Evolutionary conservation across 2,329 filamentous ascomycete species (phyloP).

Genomic region (Talaromyces marneffei): DNA sequence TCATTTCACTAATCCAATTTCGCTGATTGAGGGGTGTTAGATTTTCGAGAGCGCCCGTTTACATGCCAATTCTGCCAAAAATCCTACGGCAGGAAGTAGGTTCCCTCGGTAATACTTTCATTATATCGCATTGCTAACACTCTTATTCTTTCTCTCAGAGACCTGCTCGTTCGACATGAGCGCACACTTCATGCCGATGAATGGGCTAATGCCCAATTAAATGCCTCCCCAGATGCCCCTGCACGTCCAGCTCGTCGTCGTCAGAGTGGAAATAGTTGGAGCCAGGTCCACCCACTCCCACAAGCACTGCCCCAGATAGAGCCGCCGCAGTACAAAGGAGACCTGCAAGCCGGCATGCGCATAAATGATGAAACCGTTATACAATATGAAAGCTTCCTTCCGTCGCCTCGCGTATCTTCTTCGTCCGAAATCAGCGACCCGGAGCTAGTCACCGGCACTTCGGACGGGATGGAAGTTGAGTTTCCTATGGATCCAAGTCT

Average conservation of each 20-base stretch:
- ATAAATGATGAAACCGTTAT: conserved; percentile 14
- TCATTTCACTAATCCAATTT: background rate
- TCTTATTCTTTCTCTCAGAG: conserved; percentile 18
- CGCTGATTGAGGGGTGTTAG: conserved; percentile 12
- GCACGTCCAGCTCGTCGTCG: conserved; percentile 12
- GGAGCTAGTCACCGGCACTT: conserved; percentile 5
- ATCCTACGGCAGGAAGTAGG: conserved; percentile 30
- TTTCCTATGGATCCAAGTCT: conserved; percentile 11
- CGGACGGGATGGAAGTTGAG: conserved; percentile 11
- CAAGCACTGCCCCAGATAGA: conserved; percentile 1
- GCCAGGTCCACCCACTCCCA: background rate
- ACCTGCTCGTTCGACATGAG: conserved; percentile 33
- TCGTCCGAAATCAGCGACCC: conserved; percentile 15
- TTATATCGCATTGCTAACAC: background rate
- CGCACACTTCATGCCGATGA: conserved; percentile 28
- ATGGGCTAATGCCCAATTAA: conserved; percentile 17
- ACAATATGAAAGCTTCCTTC: conserved; percentile 14
- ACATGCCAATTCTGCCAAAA: conserved; percentile 29
- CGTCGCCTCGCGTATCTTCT: conserved; percentile 16
- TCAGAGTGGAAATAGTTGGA: conserved; percentile 13
- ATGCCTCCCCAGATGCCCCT: conserved; percentile 1
- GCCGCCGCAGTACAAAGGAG: conserved; percentile 7
- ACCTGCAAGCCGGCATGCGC: conserved; percentile 1
- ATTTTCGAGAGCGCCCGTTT: conserved; percentile 31
- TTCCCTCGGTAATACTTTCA: conserved; percentile 2